A percentile compares a stretch with the other conserved stretches of the same genome.
These are phyloP conservation scores for Adansonia gregorii DNA, from an alignment of 441 rosid species.

Conservation along the genomic window DNA sequence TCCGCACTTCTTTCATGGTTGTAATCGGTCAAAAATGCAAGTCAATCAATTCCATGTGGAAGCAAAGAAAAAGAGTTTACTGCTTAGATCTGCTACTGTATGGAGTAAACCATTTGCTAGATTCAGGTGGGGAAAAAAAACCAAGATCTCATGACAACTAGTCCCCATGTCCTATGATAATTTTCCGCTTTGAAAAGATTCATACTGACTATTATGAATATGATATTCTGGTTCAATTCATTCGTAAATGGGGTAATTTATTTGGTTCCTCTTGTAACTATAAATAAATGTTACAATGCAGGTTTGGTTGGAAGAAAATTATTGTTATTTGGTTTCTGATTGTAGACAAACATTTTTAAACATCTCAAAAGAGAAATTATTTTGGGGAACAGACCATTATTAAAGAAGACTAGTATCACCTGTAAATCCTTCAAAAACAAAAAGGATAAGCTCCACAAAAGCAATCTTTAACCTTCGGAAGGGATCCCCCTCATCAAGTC, in stretches of 20 bases:
- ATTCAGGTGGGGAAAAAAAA: neutral
- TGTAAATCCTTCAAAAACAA: neutral
- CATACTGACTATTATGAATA: neutral
- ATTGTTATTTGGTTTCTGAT: neutral
- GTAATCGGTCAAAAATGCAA: neutral
- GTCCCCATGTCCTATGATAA: neutral
- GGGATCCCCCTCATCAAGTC: neutral
- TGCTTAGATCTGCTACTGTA: neutral
- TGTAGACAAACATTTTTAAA: neutral
- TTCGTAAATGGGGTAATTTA: neutral
- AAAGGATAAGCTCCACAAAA: constrained; percentile 14
- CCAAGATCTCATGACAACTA: neutral
- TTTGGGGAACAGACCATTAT: neutral
- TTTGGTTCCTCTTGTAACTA: neutral
- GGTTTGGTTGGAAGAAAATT: neutral
- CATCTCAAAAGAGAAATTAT: neutral
- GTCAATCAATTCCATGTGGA: neutral
- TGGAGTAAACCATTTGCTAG: neutral
- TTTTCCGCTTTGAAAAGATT: constrained; percentile 7
- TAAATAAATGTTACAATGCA: neutral
- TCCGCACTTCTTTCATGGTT: neutral
- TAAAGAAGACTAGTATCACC: neutral
- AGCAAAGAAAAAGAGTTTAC: constrained; percentile 2
- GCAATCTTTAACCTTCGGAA: constrained; percentile 6
- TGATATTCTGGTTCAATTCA: neutral